Base-by-base conservation (phyloP, 2,329 filamentous ascomycete genomes). In the Onygenales sp. region DNA sequence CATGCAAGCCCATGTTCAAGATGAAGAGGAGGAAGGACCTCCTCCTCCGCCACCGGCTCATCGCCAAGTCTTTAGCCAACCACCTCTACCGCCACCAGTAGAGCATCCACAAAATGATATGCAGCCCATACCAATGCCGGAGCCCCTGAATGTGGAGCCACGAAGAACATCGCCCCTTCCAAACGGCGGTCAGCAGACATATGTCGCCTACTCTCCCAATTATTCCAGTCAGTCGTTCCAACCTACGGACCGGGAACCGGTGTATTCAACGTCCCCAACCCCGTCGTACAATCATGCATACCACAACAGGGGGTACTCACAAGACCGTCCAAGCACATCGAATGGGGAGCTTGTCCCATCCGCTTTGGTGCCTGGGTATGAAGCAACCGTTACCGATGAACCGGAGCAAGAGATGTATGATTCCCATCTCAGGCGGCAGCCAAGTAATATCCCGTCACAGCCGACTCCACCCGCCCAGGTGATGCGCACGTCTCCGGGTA, bases 301-400 rank as follows among this genome's bases (percentile, higher is more conserved):
- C 49, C 56, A 57, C 46, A 56, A 59, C 36, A 55, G 55, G 52
- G 51, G 52, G 42, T 56, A 54, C 37, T 52, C 63, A n/a, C 60
- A 59, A 37, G 61, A 66, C 45, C 58, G 60, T 42, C 62, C 62
- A 47, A 57, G 54, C 3, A 61, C 60, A 14, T 64, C 60, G 40
- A 60, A 59, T 47, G 57, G 59, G n/a, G 59, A 64, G 8, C 50
- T 61, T 17, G 62, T 74, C 60, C 72, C 72, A 8, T 62, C 66
- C 33, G 71, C 72, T 53, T 63, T 74, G 11, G 64, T 74, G 54
- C 65, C 71, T 14, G 72, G 72, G 1, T 70, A 71, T 61, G 68
- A 72, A 54, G 58, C 65, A 7, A 53, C 52, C n/a, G 58, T 62
- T 37, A 57, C 59, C 10, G 62, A 66, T 13, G 65, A 67, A 27